Evolutionary conservation across 345 rosid species (phyloP).

Genomic region (Tarenaya hassleriana): DNA sequence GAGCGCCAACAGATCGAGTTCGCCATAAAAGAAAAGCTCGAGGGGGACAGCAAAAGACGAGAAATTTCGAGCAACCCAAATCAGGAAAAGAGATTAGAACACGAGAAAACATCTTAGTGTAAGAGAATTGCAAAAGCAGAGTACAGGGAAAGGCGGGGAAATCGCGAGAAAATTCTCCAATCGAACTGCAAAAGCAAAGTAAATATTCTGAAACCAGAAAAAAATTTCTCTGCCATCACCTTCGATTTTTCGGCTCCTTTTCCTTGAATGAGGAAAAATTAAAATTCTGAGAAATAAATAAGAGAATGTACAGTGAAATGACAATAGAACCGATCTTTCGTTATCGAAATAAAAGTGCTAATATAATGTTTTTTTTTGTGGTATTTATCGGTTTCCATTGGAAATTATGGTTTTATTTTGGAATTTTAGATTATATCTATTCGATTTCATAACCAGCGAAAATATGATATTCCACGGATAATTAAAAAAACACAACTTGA

Average conservation of each 20-base stretch:
- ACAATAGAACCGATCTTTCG: too few relatives aligned
- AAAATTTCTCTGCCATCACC: constrained; percentile 24
- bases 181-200: not conserved
- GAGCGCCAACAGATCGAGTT: constrained; percentile 16
- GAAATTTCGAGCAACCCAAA: not conserved
- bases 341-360: too few relatives aligned
- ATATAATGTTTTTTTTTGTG: not conserved
- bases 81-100: not conserved
- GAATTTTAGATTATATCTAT: too few relatives aligned
- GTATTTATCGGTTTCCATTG: too few relatives aligned
- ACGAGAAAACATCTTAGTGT: constrained; percentile 10
- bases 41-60: constrained; percentile 3
- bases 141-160: not conserved
- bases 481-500: too few relatives aligned
- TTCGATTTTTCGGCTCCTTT: constrained; percentile 16
- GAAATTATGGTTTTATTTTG: too few relatives aligned
- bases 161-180: not conserved
- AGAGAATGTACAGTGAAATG: not conserved
- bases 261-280: constrained; percentile 16
- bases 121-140: constrained; percentile 9
- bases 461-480: too few relatives aligned
- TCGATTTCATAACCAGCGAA: too few relatives aligned
- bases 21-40: not conserved
- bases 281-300: not conserved
- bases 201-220: constrained; percentile 9